Percentiles rank a stretch among this genome's conserved stretches.
phyloP scores from a whole-genome alignment of 352 stramenopile species.

The Phytophthora colocasiae region DNA sequence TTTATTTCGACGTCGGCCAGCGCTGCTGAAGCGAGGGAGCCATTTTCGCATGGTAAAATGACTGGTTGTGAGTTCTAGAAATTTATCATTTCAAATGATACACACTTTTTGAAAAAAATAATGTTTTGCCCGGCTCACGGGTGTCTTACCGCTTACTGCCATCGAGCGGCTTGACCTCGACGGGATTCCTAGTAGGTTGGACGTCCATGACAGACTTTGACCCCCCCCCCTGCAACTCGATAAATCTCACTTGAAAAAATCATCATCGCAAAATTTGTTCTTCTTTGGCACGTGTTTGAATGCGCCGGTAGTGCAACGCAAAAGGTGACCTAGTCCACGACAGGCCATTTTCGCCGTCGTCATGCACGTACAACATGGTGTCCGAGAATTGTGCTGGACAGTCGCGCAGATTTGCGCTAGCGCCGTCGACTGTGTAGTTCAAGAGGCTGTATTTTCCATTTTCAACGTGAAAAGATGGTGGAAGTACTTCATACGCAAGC shows the following conservation, averaged over 20 bases:
- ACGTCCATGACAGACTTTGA: too few species aligned
- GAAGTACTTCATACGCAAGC: conserved; percentile 7
- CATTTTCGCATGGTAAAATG: conserved; percentile 25
- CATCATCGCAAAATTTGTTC: conserved; percentile 18
- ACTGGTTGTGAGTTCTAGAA: conserved; percentile 22
- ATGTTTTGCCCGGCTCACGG: too few species aligned
- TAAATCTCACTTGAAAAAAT: conserved; percentile 16
- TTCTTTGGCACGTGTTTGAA: conserved; percentile 4
- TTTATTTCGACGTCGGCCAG: conserved; percentile 6
- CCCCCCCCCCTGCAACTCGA: not conserved
- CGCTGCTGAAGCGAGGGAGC: not conserved
- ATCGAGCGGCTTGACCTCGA: too few species aligned
- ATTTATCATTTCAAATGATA: conserved; percentile 13
- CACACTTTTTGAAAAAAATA: too few species aligned
- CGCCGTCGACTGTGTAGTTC: conserved; percentile 5
- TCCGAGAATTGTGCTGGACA: conserved; percentile 8
- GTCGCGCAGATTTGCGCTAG: conserved; percentile 14
- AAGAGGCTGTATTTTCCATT: conserved; percentile 23
- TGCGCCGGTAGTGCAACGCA: conserved; percentile 2
- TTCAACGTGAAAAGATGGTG: not conserved
- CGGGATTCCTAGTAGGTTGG: too few species aligned
- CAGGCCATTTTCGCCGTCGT: conserved; percentile 8
- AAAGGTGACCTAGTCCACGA: conserved; percentile 8
- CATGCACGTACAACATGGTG: conserved; percentile 9
- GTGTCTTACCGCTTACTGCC: too few species aligned